Base-by-base conservation (phyloP, 306 rosid species). In the Lathyrus oleraceus region DNA sequence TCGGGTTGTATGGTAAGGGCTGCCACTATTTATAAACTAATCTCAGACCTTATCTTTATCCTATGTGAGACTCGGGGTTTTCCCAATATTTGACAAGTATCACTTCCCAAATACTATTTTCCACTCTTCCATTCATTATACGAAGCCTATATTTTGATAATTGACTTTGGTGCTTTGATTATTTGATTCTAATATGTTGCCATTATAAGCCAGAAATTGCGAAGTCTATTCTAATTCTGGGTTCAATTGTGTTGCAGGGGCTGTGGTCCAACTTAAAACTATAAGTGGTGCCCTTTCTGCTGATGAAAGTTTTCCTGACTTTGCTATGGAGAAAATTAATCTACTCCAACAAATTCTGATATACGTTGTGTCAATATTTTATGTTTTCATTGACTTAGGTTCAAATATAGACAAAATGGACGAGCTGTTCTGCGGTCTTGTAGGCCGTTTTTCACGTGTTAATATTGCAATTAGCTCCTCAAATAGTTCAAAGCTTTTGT, bases 221-320 rank as follows among this genome's bases (percentile, higher is more conserved):
- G 62, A 65, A 70, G 27, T 45, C 67, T 82, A 60, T 61, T 70
- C 66, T 84, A 48, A 60, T 69, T 40, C 61, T 69, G 11, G 65
- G 67, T 80, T 76, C 80, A 68, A 51, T 89, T 39, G 62, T 17
- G n/a, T 77, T 81, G 61, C 89, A 94, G 98, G 96, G 76, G 88
- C 89, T 67, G 98, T 91, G 44, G 89, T 94, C 77, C 96, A 94
- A 71, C 92, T 94, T 67, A 94, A 94, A 85, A 85, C 98, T 70
- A 87, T 93, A 70, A 83, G 85, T 43, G 84, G 94, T 27, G 80
- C 91, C 19, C 73, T 88, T 69, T 81, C 87, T 54, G 82, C 81
- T 45, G 97, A 87, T 44, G 98, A 88, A 76, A 85, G 82, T 81
- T 76, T 82, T 72, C 79, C 96, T 11, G 79, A 76, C 77, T 76